Evolutionary conservation across 2,329 filamentous ascomycete genomes (phyloP).

Genomic region (Neospermospora avenae): DNA sequence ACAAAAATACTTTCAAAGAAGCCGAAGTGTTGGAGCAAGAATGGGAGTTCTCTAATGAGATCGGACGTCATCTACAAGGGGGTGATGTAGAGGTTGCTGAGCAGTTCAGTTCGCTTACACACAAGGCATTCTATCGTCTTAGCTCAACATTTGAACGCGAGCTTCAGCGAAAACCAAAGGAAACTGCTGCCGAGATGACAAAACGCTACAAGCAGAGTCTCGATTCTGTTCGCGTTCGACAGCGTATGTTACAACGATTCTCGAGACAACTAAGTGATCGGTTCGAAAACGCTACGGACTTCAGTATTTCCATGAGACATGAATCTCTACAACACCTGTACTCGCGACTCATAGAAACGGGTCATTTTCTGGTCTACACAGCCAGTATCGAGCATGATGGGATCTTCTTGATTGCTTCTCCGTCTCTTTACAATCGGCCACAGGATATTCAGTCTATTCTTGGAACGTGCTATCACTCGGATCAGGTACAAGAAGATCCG

Average conservation of each 20-base stretch:
- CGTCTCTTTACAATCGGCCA: conserved; percentile 68
- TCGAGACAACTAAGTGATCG: conserved; percentile 85
- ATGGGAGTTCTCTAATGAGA: conserved; percentile 95
- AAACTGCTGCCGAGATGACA: conserved; percentile 84
- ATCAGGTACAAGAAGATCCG: conserved; percentile 69
- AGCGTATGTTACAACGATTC: conserved; percentile 95
- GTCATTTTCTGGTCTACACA: conserved; percentile 83
- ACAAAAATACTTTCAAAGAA: conserved; percentile 99
- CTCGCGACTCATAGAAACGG: conserved; percentile 74
- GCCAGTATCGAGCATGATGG: conserved; percentile 68
- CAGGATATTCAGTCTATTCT: conserved; percentile 85
- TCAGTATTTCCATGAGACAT: conserved; percentile 73
- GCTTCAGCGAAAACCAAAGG: conserved; percentile 77
- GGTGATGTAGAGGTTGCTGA: conserved; percentile 97
- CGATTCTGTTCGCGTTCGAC: conserved; percentile 92
- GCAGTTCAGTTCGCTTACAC: conserved; percentile 92
- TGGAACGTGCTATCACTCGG: conserved; percentile 71
- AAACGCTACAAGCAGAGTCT: conserved; percentile 94
- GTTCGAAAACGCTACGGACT: conserved; percentile 96
- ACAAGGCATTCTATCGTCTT: conserved; percentile 84
- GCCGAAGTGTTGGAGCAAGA: conserved; percentile 96
- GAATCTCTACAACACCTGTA: conserved; percentile 73
- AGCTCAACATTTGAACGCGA: conserved; percentile 92
- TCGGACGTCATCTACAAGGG: conserved; percentile 85
- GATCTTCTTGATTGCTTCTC: conserved; percentile 81